Evolutionary conservation across 192 early-diverging fungal genomes (phyloP), one percentile per base, ranked within the genome.

Genomic region (Allomyces macrogynus): DNA sequence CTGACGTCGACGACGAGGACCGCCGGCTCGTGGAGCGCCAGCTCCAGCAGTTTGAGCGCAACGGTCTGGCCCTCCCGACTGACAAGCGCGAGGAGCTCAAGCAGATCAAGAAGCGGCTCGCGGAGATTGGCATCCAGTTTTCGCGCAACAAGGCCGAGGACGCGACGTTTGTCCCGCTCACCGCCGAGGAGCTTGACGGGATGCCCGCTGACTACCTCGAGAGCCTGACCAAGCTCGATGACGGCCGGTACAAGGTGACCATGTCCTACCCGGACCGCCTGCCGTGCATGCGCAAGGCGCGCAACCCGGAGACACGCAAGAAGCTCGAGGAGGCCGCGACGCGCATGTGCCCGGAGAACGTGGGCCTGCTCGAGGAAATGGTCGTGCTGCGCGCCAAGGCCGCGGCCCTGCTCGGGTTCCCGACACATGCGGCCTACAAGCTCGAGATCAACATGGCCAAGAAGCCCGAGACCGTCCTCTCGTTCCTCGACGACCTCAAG

Each of bases 381-480:
- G 72, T 81, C 61, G 62, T 68, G 25, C 67, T 80, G 62, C 81
- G 81, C n/a, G 74, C 75, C 9, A 67, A 82, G 61, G 73, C 74
- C 20, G 76, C 81, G 23, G 67, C 71, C 62, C 67, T 92, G 61
- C 70, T 89, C 5, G 89, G 88, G 7, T 91, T 84, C 73, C 68
- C 71, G 60, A 81, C 74, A 23, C 88, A 93, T 68, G 85, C 87
- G 14, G 77, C 77, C 25, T 89, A 77, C 67, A 74, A 80, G 18
- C 74, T 90, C n/a, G 86, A 91, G 66, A 77, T 80, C 60, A 85
- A 85, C 63, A 93, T 93, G 90, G 88, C 90, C 62, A 88, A 91
- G 71, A 73, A 70, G 4, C 80, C 85, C 4, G 72, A 78, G 63
- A 73, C 65, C 1, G 89, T 88, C 16, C 61, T 79, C 24, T 73